Evolutionary conservation across 2,329 filamentous ascomycete species (phyloP).

Genomic region (Penicillium sp.): DNA sequence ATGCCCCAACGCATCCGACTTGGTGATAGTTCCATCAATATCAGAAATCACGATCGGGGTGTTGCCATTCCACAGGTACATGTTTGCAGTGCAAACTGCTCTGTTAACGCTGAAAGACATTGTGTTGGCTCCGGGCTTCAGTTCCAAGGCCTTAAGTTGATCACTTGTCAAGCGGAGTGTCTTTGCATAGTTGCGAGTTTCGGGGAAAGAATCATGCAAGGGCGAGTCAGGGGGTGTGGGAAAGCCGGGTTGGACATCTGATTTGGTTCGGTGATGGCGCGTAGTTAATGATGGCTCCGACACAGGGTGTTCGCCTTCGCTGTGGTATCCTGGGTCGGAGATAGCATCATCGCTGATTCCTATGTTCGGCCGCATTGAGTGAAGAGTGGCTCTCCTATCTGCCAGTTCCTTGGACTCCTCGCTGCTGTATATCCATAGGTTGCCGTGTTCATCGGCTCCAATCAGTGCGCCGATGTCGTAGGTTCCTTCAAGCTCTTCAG

Average conservation of each 20-base stretch:
- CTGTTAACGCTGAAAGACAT: conserved; percentile 96
- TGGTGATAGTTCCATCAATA: conserved; percentile 97
- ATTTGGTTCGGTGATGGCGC: conserved; percentile 52
- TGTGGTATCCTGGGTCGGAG: conserved; percentile 92
- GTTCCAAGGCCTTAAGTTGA: conserved; percentile 74
- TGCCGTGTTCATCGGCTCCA: conserved; percentile 87
- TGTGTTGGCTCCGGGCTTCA: conserved; percentile 77
- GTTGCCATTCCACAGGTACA: conserved; percentile 89
- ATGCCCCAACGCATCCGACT: conserved; percentile 88
- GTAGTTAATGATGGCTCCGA: conserved; percentile 53
- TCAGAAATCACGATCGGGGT: conserved; percentile 95
- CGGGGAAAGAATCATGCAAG: conserved; percentile 41
- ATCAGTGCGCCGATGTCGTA: conserved; percentile 95
- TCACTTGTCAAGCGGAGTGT: conserved; percentile 90
- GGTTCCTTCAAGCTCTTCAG: conserved; percentile 85
- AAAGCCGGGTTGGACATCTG: conserved; percentile 60
- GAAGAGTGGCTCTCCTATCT: conserved; percentile 53
- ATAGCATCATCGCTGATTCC: conserved; percentile 63
- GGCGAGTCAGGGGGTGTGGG: conserved; percentile 51
- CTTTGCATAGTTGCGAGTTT: conserved; percentile 88
- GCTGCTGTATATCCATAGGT: conserved; percentile 99
- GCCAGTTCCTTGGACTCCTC: conserved; percentile 90
- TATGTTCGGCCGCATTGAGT: conserved; percentile 44
- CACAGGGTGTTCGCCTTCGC: conserved; percentile 64
- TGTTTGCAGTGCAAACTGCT: conserved; percentile 80